These are phyloP conservation scores for Boletellus ananas DNA, from an alignment of 768 basidiomycete species.

Conservation along the genomic window DNA sequence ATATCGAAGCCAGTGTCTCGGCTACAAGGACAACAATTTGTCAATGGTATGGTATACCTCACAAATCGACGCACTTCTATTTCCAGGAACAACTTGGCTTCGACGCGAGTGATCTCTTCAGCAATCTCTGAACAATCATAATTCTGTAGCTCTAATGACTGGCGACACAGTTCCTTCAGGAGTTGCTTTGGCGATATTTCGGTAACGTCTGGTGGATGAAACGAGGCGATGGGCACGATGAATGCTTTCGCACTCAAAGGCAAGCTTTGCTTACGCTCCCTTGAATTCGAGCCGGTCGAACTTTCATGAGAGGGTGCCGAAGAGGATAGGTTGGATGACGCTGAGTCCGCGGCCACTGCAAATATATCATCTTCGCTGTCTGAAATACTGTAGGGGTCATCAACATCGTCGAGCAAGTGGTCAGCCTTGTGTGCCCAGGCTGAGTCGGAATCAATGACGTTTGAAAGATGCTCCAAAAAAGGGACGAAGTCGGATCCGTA, in stretches of 20 bases:
- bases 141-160: conserved; percentile 54
- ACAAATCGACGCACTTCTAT: conserved; percentile 58
- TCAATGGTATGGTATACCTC: background rate
- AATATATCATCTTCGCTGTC: conserved; percentile 50
- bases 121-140: conserved; percentile 69
- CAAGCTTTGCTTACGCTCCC: conserved; percentile 70
- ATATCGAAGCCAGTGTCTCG: conserved; percentile 83
- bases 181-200: conserved; percentile 53
- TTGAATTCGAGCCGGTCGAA: conserved; percentile 26
- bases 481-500: conserved; percentile 82
- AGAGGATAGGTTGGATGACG: conserved; percentile 24
- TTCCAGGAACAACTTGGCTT: conserved; percentile 62
- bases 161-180: conserved; percentile 56
- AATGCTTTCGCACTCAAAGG: conserved; percentile 49
- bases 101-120: conserved; percentile 78
- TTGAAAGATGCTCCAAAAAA: conserved; percentile 66
- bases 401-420: conserved; percentile 54
- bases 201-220: conserved; percentile 27
- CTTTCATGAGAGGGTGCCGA: conserved; percentile 20
- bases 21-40: conserved; percentile 41
- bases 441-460: conserved; percentile 62
- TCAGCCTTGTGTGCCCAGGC: conserved; percentile 74
- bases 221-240: conserved; percentile 33
- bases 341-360: conserved; percentile 31
- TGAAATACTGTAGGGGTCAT: conserved; percentile 52